Evolutionary conservation across 2,329 filamentous ascomycete species (phyloP).

Genomic region (Exophiala sp.): DNA sequence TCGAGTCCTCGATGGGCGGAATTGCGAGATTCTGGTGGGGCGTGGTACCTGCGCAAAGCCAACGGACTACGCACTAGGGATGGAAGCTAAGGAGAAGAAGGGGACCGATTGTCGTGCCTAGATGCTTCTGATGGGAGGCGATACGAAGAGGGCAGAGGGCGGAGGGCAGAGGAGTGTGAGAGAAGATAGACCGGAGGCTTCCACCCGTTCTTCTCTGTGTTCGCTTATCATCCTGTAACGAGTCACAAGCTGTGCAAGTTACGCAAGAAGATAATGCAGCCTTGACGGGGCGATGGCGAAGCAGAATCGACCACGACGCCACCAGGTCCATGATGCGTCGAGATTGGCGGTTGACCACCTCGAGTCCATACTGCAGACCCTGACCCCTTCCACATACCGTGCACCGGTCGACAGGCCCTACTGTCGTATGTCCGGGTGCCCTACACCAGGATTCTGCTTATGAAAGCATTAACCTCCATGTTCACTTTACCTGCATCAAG

Average conservation of each 20-base stretch:
- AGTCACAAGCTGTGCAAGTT: no score
- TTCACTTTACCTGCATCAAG: no score
- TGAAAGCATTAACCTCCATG: no score
- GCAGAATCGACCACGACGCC: conserved; percentile 16
- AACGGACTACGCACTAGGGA: conserved; percentile 7
- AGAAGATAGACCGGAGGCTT: no score
- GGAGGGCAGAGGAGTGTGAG: no score
- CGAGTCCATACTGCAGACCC: neutral
- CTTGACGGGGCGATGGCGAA: conserved; percentile 14
- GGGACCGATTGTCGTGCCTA: conserved; percentile 9
- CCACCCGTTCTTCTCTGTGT: no score
- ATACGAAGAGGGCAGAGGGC: neutral
- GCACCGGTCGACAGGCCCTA: neutral
- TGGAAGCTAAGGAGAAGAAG: conserved; percentile 12
- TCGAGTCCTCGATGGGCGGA: neutral
- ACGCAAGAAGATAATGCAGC: conserved; percentile 22
- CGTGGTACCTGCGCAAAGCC: conserved; percentile 9
- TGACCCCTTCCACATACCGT: neutral
- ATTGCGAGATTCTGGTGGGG: neutral
- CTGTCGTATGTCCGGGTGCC: no score
- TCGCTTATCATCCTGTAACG: neutral
- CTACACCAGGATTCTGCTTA: no score
- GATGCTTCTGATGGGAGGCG: neutral
- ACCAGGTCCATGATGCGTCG: conserved; percentile 22
- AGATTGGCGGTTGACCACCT: conserved; percentile 15